Percentiles rank a stretch among this genome's conserved stretches.
These are phyloP conservation scores for Lagenaria siceraria DNA, from an alignment of 306 rosid species.

Conservation along the genomic window DNA sequence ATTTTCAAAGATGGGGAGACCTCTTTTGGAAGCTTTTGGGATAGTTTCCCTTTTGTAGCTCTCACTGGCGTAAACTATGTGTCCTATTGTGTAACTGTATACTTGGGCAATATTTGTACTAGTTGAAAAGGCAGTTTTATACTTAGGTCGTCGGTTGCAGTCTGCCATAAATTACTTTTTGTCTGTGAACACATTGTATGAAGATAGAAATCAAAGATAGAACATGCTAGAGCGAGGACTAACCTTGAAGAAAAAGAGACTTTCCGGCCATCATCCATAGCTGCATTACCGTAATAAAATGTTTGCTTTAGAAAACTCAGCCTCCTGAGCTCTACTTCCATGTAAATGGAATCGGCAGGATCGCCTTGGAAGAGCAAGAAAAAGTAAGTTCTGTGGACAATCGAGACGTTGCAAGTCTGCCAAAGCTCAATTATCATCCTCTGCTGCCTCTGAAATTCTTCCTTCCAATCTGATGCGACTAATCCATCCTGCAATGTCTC, in stretches of 20 bases:
- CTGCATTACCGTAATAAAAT: constrained; percentile 42
- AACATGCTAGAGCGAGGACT: constrained; percentile 8
- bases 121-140: not conserved
- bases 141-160: not conserved
- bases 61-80: not conserved
- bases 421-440: constrained; percentile 69
- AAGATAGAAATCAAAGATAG: not conserved
- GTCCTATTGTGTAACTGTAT: not conserved
- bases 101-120: not conserved
- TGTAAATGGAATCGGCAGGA: constrained; percentile 75
- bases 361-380: constrained; percentile 93
- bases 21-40: not conserved
- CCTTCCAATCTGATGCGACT: constrained; percentile 60
- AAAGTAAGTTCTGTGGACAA: constrained; percentile 95
- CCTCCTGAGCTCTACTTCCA: constrained; percentile 90
- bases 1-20: not conserved
- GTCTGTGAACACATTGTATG: not conserved
- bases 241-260: constrained; percentile 70
- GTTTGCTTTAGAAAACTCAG: constrained; percentile 70
- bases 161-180: not conserved
- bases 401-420: constrained; percentile 74
- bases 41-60: not conserved
- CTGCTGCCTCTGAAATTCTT: constrained; percentile 68
- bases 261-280: constrained; percentile 42
- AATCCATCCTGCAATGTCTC: constrained; percentile 49